These are phyloP conservation scores for Cryptococcus depauperatus DNA, from an alignment of 1,284 basidiomycete genomes.

Conservation along the genomic window DNA sequence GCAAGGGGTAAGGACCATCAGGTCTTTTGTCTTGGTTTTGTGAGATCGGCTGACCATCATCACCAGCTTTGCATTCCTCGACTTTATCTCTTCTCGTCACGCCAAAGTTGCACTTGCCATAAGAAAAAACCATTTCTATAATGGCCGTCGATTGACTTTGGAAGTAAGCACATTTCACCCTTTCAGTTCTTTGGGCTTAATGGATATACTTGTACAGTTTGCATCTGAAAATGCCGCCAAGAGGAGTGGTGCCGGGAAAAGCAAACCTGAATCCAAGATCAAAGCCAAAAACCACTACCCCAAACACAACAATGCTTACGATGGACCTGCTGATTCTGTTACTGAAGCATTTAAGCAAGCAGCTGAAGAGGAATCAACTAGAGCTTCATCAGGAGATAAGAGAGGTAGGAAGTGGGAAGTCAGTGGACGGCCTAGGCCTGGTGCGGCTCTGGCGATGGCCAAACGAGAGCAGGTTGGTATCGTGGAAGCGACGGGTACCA, in stretches of 20 bases:
- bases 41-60: slow-evolving; percentile 1
- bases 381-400: slow-evolving; percentile 19
- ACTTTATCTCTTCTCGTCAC: slow-evolving; percentile 69
- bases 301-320: slow-evolving; percentile 6
- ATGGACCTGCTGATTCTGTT: slow-evolving; percentile 5
- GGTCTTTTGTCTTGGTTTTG: not conserved
- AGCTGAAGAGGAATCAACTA: too few species aligned
- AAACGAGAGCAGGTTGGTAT: slow-evolving; percentile 79
- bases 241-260: slow-evolving; percentile 16
- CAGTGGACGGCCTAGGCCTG: slow-evolving; percentile 61
- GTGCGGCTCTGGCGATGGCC: slow-evolving; percentile 81
- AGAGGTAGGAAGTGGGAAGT: slow-evolving; percentile 44
- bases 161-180: slow-evolving; percentile 53
- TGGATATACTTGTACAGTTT: slow-evolving; percentile 23
- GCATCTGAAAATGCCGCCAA: slow-evolving; percentile 38
- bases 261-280: slow-evolving; percentile 2
- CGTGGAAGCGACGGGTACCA: slow-evolving; percentile 62
- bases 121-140: slow-evolving; percentile 70
- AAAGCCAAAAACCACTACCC: slow-evolving; percentile 5
- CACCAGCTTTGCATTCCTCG: slow-evolving; percentile 83
- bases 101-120: slow-evolving; percentile 79
- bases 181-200: slow-evolving; percentile 5
- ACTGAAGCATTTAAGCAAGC: slow-evolving; percentile 13
- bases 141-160: slow-evolving; percentile 77
- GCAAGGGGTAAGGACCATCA: slow-evolving; percentile 77